Conservation (phyloP, 768 basidiomycete species). For the Fomitopsis serialis region DNA sequence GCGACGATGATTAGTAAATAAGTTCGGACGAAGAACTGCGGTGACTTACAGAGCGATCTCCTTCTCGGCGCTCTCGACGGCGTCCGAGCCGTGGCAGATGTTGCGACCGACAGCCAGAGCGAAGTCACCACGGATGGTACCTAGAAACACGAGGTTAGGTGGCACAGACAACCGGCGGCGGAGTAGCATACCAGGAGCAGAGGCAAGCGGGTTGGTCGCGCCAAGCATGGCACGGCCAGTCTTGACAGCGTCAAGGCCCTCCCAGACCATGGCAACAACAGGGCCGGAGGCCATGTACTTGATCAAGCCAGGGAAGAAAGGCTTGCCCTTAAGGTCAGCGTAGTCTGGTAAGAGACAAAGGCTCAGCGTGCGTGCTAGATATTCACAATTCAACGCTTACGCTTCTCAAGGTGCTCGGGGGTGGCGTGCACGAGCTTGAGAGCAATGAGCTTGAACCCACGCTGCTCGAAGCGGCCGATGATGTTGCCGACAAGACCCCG, state of each 20-base stretch:
- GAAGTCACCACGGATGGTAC: slow-evolving; percentile 95
- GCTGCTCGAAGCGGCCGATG: slow-evolving; percentile 93
- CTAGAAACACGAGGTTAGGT: slow-evolving; percentile 30
- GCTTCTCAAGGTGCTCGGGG: slow-evolving; percentile 85
- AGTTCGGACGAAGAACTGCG: background rate
- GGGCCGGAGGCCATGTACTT: slow-evolving; percentile 96
- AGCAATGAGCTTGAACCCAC: slow-evolving; percentile 96
- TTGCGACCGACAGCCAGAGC: slow-evolving; percentile 93
- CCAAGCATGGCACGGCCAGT: slow-evolving; percentile 95
- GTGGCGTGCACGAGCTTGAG: slow-evolving; percentile 85
- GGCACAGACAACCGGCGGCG: background rate
- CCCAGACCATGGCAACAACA: slow-evolving; percentile 93
- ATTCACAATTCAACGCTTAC: slow-evolving; percentile 30
- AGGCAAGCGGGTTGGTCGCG: slow-evolving; percentile 92
- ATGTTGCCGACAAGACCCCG: slow-evolving; percentile 93
- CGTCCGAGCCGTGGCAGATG: slow-evolving; percentile 89
- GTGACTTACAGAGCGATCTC: slow-evolving; percentile 85
- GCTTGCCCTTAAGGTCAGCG: slow-evolving; percentile 87
- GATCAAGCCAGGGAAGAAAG: slow-evolving; percentile 96
- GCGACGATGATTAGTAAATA: background rate
- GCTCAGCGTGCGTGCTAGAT: background rate
- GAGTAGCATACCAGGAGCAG: slow-evolving; percentile 65
- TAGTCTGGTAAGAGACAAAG: slow-evolving; percentile 61
- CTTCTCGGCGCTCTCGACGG: slow-evolving; percentile 86
- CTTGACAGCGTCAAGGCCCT: slow-evolving; percentile 92